Conservation (phyloP, 2,329 filamentous ascomycete species). For the Aspergillus bombycis region DNA sequence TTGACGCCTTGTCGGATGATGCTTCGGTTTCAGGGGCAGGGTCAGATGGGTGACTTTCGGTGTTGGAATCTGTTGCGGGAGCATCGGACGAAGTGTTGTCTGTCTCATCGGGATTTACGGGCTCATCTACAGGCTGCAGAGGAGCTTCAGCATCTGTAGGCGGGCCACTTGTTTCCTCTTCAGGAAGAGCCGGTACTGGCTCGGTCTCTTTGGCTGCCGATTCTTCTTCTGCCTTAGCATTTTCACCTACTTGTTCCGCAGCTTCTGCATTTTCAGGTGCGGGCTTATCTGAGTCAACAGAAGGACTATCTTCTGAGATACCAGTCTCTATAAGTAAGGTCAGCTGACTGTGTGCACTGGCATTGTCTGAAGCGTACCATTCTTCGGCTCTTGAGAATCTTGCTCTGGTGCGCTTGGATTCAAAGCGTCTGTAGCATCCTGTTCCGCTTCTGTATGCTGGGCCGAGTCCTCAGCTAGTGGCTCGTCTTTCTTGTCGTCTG, state of each 20-base stretch:
- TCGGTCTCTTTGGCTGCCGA: conserved; percentile 13
- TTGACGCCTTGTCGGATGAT: conserved; percentile 9
- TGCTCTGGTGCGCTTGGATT: conserved; percentile 12
- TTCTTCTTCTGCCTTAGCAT: conserved; percentile 32
- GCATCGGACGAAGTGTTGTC: not conserved
- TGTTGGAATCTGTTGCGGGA: conserved; percentile 1
- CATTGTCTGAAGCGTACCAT: conserved; percentile 26
- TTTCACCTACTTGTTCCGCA: conserved; percentile 36
- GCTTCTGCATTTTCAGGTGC: conserved; percentile 40
- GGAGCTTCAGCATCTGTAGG: not conserved
- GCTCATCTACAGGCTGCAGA: conserved; percentile 6
- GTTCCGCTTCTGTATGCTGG: conserved; percentile 13
- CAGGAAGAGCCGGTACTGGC: not conserved
- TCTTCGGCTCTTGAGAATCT: conserved; percentile 19
- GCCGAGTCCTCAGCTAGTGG: conserved; percentile 3
- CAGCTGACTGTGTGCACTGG: conserved; percentile 12
- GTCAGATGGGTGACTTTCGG: conserved; percentile 14
- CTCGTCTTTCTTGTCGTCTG: conserved; percentile 8
- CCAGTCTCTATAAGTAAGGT: conserved; percentile 33
- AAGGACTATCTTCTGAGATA: conserved; percentile 38
- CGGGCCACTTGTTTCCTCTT: not conserved
- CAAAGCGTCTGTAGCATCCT: conserved; percentile 6
- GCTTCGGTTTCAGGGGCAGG: conserved; percentile 13
- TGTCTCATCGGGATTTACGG: conserved; percentile 10
- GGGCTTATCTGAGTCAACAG: conserved; percentile 33